Evolutionary conservation across 1,284 basidiomycete species (phyloP).

Genomic region (Inonotus obliquus): DNA sequence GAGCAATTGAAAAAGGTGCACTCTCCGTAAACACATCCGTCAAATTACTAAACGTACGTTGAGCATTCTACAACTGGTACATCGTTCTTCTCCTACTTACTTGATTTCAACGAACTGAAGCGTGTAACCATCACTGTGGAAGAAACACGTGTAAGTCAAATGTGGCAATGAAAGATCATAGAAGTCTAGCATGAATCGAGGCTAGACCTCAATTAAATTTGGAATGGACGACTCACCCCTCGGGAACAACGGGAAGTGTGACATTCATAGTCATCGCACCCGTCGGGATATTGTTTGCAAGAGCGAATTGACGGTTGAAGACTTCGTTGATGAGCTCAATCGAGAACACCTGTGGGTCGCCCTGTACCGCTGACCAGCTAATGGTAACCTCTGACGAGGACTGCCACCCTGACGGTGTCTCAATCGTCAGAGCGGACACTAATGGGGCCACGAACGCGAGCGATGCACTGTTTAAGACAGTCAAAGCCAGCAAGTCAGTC

Average conservation of each 20-base stretch:
- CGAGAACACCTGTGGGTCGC: conserved; percentile 39
- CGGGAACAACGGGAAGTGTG: conserved; percentile 45
- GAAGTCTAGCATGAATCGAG: background rate
- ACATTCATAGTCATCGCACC: conserved; percentile 34
- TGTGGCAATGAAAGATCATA: background rate
- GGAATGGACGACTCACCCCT: conserved; percentile 36
- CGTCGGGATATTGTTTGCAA: conserved; percentile 54
- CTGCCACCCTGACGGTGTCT: conserved; percentile 32
- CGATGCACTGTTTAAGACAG: conserved; percentile 34
- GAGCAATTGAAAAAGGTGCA: conserved; percentile 40
- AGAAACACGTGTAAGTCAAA: conserved; percentile 3
- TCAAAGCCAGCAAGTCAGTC: background rate
- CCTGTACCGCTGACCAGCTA: conserved; percentile 38
- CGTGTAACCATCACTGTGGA: conserved; percentile 45
- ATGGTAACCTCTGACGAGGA: conserved; percentile 37
- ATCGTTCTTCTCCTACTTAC: conserved; percentile 27
- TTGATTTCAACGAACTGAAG: conserved; percentile 44
- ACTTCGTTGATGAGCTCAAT: conserved; percentile 41
- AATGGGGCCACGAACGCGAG: conserved; percentile 40
- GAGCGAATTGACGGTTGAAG: conserved; percentile 52
- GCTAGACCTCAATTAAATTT: background rate
- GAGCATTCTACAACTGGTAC: background rate
- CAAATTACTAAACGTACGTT: conserved; percentile 37
- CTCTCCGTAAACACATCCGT: conserved; percentile 40
- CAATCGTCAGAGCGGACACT: conserved; percentile 43